Evolutionary conservation across 768 basidiomycete species (phyloP).

Genomic region (Phlegmacium glaucopus): DNA sequence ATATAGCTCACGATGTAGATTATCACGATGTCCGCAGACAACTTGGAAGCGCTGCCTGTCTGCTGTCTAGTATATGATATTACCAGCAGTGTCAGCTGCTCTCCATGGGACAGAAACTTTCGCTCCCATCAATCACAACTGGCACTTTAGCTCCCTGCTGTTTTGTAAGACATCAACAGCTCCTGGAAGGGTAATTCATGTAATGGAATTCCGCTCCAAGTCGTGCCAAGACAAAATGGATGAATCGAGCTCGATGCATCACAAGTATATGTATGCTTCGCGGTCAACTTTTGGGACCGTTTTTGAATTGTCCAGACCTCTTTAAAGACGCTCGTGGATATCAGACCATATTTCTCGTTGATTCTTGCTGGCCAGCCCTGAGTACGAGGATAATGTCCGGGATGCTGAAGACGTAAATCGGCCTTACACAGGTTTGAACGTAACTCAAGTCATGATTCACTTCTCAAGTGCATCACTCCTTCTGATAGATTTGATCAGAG

Average conservation of each 20-base stretch:
- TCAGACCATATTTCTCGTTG: too few species aligned
- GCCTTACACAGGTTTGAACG: too few species aligned
- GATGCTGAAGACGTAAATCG: neutral
- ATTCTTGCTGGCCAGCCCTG: neutral
- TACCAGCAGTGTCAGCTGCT: neutral
- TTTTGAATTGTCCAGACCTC: too few species aligned
- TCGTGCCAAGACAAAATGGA: neutral
- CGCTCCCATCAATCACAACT: too few species aligned
- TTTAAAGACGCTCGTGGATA: too few species aligned
- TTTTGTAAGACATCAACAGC: too few species aligned
- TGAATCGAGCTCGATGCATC: neutral
- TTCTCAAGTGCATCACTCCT: neutral
- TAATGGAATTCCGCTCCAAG: too few species aligned
- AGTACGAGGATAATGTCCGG: neutral
- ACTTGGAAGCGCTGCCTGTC: constrained; percentile 48
- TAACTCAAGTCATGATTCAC: neutral
- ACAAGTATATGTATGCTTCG: neutral
- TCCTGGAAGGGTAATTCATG: too few species aligned
- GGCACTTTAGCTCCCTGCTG: too few species aligned
- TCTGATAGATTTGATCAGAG: neutral
- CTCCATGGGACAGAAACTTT: neutral
- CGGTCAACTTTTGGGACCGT: too few species aligned
- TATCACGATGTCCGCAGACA: constrained; percentile 89
- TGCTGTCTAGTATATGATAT: constrained; percentile 19
- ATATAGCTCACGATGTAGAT: constrained; percentile 94